phyloP scores from a whole-genome alignment of 2,329 filamentous ascomycete genomes.

The Beauveria brongniartii region DNA sequence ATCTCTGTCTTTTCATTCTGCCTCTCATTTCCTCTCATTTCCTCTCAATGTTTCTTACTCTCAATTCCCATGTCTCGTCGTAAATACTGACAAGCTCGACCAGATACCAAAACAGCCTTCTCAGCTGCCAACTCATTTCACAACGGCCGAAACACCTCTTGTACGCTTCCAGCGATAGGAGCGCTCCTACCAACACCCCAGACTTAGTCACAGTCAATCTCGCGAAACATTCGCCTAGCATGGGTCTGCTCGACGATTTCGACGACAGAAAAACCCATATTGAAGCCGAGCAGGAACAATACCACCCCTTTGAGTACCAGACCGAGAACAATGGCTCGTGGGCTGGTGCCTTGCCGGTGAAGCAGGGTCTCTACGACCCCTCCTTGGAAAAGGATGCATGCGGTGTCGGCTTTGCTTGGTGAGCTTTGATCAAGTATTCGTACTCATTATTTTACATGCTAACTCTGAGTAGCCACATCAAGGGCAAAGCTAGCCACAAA shows the following conservation, averaged over 20 bases:
- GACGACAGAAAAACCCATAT: conserved; percentile 58
- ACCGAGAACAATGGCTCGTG: conserved; percentile 78
- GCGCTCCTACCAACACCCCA: not conserved
- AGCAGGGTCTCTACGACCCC: conserved; percentile 98
- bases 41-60: not conserved
- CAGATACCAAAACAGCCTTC: not conserved
- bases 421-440: conserved; percentile 27
- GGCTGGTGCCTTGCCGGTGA: conserved; percentile 91
- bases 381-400: conserved; percentile 97
- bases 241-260: conserved; percentile 59
- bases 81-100: not conserved
- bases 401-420: conserved; percentile 98
- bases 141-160: conserved; percentile 1
- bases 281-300: conserved; percentile 51
- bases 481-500: conserved; percentile 94
- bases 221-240: conserved; percentile 51
- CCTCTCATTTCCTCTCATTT: not conserved
- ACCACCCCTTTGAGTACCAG: conserved; percentile 76
- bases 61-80: not conserved
- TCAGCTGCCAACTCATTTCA: conserved; percentile 1
- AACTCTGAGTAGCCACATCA: conserved; percentile 66
- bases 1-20: not conserved
- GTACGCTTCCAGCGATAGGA: not conserved
- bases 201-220: not conserved
- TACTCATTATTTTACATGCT: not conserved